Conservation (phyloP, 352 stramenopile genomes). For the Pythium aristosporum region DNA sequence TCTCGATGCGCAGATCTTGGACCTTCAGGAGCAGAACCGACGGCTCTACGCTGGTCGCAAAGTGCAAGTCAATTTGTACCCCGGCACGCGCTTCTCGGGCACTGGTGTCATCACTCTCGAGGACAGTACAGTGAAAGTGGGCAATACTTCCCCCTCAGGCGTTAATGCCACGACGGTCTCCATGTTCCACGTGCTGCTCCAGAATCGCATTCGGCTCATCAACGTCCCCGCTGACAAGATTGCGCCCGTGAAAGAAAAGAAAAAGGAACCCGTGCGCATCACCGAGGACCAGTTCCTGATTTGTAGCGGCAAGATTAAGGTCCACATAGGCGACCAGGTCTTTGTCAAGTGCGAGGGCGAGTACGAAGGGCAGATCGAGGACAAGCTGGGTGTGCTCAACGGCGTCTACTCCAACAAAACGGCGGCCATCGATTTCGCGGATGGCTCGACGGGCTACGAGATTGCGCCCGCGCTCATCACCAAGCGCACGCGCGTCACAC, state of each 20-base stretch:
- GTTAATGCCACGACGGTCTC: not conserved
- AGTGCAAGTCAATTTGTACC: constrained; percentile 73
- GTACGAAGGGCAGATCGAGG: constrained; percentile 44
- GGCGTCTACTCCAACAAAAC: constrained; percentile 78
- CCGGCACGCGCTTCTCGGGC: constrained; percentile 63
- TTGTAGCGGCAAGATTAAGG: constrained; percentile 56
- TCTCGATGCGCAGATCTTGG: constrained; percentile 48
- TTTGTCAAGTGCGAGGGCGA: constrained; percentile 65
- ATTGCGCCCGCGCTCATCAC: constrained; percentile 53
- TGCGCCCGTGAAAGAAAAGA: constrained; percentile 57
- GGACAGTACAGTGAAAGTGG: constrained; percentile 25
- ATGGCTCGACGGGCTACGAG: constrained; percentile 74
- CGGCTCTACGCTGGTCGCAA: constrained; percentile 63
- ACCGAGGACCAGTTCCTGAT: constrained; percentile 74
- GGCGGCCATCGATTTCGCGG: constrained; percentile 70
- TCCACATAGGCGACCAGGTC: constrained; percentile 79
- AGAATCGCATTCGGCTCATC: constrained; percentile 66
- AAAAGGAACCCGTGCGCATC: constrained; percentile 49
- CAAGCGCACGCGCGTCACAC: constrained; percentile 44
- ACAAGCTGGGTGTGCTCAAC: constrained; percentile 71
- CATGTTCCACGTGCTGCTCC: constrained; percentile 59
- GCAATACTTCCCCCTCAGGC: not conserved
- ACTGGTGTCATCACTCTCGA: constrained; percentile 61
- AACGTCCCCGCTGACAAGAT: constrained; percentile 71
- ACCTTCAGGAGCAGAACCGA: constrained; percentile 43